Percentiles rank a stretch among this genome's conserved stretches.
These are phyloP conservation scores for Berkeleyomyces rouxiae DNA, from an alignment of 2,329 filamentous ascomycete species.

Conservation along the genomic window DNA sequence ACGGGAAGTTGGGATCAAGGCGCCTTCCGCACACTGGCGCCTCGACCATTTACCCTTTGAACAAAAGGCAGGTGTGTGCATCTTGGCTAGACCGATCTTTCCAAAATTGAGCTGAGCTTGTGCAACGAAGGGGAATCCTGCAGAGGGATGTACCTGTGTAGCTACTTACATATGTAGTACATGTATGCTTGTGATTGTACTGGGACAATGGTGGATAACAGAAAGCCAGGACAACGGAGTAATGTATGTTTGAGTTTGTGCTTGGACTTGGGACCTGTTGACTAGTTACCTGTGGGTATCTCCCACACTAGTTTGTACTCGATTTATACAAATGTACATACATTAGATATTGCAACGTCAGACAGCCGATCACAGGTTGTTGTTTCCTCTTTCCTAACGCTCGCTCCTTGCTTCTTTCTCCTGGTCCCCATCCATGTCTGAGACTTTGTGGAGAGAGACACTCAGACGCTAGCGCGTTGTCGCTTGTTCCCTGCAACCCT, in stretches of 20 bases:
- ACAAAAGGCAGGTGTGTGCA: neutral
- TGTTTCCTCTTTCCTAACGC: neutral
- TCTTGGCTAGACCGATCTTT: neutral
- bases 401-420: neutral
- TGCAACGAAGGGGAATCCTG: neutral
- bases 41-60: neutral
- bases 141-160: neutral
- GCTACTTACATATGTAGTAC: neutral
- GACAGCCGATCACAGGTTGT: neutral
- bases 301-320: too few relatives aligned
- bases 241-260: too few relatives aligned
- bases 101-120: neutral
- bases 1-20: neutral
- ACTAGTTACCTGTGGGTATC: too few relatives aligned
- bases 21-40: neutral
- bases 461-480: neutral
- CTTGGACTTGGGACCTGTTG: too few relatives aligned
- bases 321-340: too few relatives aligned
- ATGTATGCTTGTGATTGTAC: neutral
- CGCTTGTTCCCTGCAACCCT: neutral
- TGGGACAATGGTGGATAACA: too few relatives aligned
- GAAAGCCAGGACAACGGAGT: too few relatives aligned
- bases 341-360: neutral
- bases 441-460: neutral
- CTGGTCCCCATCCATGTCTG: neutral